Evolutionary conservation across 805 yeast genomes (phyloP), one percentile per base, ranked within the genome.

Genomic region (Candida palmyrensis): DNA sequence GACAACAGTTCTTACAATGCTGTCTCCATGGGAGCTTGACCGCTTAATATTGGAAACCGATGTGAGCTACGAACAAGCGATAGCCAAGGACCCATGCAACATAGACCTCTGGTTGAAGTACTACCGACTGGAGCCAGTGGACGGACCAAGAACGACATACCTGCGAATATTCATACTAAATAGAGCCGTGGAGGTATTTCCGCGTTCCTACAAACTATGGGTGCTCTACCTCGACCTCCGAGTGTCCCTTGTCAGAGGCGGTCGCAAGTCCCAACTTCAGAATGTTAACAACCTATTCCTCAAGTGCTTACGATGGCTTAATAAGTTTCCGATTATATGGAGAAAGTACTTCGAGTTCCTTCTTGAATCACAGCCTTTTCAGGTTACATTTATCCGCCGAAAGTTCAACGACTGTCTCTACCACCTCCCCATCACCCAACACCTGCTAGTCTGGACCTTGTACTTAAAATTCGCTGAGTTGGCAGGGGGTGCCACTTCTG

Each of bases 181-280:
- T 37, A 51, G 92, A 48, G 79, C 83, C 0, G 66, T 73, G 11
- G 41, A 44, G 6, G 45, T 51, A 8, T 45, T 75, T 10, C 63
- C 61, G 6, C 49, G 71, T 32, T 71, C 77, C 3, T 68, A 68
- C 40, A 69, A 73, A 41, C 46, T 82, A 16, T 81, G 87, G 87
- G 53, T 56, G 36, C 26, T 51, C 7, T 77, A 75, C 42, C 41
- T 77, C 16, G 66, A 66, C 15, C 41, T 70, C 17, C 50, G 79
- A 17, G 40, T 62, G 0, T 51, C 49, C 2, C 40, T 56, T 10
- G 43, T 62, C 5, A 33, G 45, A 8, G 40, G 41, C 2, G 44
- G 48, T 30, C 44, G 55, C 38, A 43, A 36, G 14, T 35, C 39
- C 3, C 68, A 64, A 38, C 69, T 58, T 38, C 35, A 23, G 6